Conservation (phyloP, 495 filamentous ascomycete species). For the Penicillium antarcticum region DNA sequence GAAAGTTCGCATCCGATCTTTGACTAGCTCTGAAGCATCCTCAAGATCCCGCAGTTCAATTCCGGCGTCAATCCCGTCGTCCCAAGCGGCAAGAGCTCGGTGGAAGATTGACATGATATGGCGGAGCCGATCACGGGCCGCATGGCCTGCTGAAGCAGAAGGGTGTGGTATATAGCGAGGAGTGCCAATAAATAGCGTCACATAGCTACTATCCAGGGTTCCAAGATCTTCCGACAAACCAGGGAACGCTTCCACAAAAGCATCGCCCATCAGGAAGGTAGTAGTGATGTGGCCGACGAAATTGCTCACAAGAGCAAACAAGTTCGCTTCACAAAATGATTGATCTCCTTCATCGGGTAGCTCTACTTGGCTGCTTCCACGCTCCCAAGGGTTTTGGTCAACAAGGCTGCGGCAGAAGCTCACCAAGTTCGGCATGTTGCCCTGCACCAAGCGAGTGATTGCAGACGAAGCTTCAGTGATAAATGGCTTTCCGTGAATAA, state of each 20-base stretch:
- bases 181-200: conserved; percentile 46
- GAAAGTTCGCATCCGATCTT: conserved; percentile 39
- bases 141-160: conserved; percentile 45
- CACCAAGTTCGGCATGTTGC: conserved; percentile 48
- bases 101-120: conserved; percentile 46
- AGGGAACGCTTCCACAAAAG: conserved; percentile 54
- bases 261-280: conserved; percentile 50
- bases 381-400: conserved; percentile 62
- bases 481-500: conserved; percentile 44
- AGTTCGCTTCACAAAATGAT: conserved; percentile 43
- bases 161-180: conserved; percentile 52
- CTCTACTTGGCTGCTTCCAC: conserved; percentile 32
- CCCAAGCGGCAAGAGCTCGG: conserved; percentile 43
- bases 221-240: conserved; percentile 51
- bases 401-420: conserved; percentile 56
- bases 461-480: conserved; percentile 34
- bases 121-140: conserved; percentile 50
- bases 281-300: conserved; percentile 53
- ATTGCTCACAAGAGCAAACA: conserved; percentile 51
- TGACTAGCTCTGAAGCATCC: conserved; percentile 49
- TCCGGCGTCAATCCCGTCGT: conserved; percentile 43
- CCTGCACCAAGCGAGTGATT: conserved; percentile 36
- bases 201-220: conserved; percentile 52
- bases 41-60: conserved; percentile 51
- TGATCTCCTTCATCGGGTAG: conserved; percentile 28